Evolutionary conservation across 495 filamentous ascomycete species (phyloP), one percentile per base, ranked within the genome.

Genomic region (Talaromyces liani): DNA sequence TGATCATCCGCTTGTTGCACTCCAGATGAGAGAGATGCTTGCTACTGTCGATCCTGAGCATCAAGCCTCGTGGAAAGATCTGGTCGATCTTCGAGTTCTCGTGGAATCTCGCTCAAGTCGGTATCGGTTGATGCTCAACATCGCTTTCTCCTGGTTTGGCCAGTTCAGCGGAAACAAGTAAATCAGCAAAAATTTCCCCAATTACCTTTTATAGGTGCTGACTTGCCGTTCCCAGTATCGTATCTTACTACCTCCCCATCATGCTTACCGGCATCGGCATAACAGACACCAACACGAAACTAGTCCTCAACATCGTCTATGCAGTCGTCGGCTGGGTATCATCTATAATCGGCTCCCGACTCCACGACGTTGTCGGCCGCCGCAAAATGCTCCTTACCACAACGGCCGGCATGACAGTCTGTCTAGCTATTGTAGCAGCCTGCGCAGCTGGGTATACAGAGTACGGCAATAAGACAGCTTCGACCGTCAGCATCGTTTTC

Each of bases 401-500:
- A 8, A 34, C 25, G 6, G 20, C 33, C 16, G 20, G 58, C 12
- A 61, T 61, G 58, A 29, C 58, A 24, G 7, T 61, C 33, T 34
- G 58, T 49, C 58, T 61, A 1, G 36, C 33, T 6, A 61, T 61
- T 7, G 58, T 29, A 8, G 58, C 58, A 24, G 36, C 9, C 41
- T 45, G 31, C 14, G 58, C 58, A 10, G 58, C 58, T 47, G 36
- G 33, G 4, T 61, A 61, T 61, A 29, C 41, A 5, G 1, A 61
- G 4, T 18, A 33, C 3, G 58, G 58, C 18, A 61, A 29, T 33
- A 5, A 22, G 4, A 12, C 58, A 2, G 2, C 58, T 1, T 34
- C 25, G 9, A 79, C 81, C 3, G 85, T 79, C 16, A 76, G 80
- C 6, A 84, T 91, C 45, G 84, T 82, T 2, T 81, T 87, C 65